Evolutionary conservation across 352 stramenopile species (phyloP).

Genomic region (Thalassiosira livingstoniorum): DNA sequence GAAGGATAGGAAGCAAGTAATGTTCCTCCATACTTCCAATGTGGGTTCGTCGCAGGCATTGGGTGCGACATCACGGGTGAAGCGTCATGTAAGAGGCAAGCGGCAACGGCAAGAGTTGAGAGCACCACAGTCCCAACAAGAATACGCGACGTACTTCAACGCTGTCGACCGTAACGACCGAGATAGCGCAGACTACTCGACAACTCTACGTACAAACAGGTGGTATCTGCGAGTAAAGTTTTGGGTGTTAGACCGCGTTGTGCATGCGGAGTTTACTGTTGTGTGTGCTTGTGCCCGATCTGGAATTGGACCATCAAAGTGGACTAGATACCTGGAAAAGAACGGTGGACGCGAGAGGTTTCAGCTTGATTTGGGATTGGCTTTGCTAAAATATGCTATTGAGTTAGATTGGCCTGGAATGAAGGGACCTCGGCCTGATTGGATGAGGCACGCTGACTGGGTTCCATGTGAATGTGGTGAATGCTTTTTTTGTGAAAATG

Average conservation of each 20-base stretch:
- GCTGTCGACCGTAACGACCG: constrained; percentile 24
- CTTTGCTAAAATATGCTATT: constrained; percentile 1
- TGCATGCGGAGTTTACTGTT: not conserved
- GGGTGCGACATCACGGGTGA: constrained; percentile 13
- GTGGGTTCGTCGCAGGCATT: not conserved
- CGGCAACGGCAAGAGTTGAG: not conserved
- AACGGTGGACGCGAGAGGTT: not conserved
- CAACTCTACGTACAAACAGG: constrained; percentile 6
- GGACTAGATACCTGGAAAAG: not conserved
- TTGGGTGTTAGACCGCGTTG: not conserved
- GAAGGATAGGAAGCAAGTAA: constrained; percentile 16
- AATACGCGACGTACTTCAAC: constrained; percentile 22
- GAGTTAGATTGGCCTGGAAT: not conserved
- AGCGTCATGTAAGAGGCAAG: not conserved
- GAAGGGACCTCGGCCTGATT: not conserved
- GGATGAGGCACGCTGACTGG: not conserved
- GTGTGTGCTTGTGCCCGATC: not conserved
- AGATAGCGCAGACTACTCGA: constrained; percentile 28
- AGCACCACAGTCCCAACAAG: not conserved
- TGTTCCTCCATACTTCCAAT: constrained; percentile 8
- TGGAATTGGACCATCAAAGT: not conserved
- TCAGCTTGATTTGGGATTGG: not conserved
- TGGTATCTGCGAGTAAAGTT: not conserved
- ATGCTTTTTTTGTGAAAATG: constrained; percentile 19
- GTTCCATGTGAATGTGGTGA: constrained; percentile 13